These are phyloP conservation scores for Tricharina praecox DNA, from an alignment of 495 filamentous ascomycete genomes.

Conservation along the genomic window DNA sequence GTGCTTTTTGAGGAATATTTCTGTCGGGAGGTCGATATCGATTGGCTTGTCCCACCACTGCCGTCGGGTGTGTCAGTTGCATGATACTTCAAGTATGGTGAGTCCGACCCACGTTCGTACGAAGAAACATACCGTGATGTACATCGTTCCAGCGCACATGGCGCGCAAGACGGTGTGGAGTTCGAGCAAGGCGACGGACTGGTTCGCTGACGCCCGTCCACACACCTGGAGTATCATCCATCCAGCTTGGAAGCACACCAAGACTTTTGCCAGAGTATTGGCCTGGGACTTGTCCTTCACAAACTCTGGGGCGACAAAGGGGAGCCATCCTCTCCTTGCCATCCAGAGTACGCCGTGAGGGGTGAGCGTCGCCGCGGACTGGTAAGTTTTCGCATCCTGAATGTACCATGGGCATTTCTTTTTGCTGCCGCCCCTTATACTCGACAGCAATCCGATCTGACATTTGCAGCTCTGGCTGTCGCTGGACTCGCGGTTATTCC, in stretches of 20 bases:
- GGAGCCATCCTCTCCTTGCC: not conserved
- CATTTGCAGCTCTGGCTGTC: too few relatives aligned
- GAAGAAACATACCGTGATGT: not conserved
- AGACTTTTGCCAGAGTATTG: not conserved
- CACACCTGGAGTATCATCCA: not conserved
- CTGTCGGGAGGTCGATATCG: not conserved
- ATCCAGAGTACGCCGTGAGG: not conserved
- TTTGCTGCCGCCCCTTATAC: too few relatives aligned
- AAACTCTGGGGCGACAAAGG: not conserved
- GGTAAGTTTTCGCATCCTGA: too few relatives aligned
- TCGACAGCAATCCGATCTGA: too few relatives aligned
- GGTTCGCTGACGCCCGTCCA: not conserved
- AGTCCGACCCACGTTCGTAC: not conserved
- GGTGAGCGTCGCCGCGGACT: too few relatives aligned
- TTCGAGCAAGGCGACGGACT: not conserved
- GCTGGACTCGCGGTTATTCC: too few relatives aligned
- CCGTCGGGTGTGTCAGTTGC: too few relatives aligned
- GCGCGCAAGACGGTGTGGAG: not conserved
- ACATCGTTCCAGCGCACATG: not conserved
- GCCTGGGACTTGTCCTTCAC: constrained; percentile 3
- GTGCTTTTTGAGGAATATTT: not conserved
- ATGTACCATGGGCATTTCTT: too few relatives aligned
- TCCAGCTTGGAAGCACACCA: not conserved
- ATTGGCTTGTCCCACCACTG: not conserved
- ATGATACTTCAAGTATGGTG: not conserved